Percentiles rank a stretch among this genome's conserved stretches.
phyloP scores from a whole-genome alignment of 352 stramenopile genomes.

The Pelagophyceae sp. region DNA sequence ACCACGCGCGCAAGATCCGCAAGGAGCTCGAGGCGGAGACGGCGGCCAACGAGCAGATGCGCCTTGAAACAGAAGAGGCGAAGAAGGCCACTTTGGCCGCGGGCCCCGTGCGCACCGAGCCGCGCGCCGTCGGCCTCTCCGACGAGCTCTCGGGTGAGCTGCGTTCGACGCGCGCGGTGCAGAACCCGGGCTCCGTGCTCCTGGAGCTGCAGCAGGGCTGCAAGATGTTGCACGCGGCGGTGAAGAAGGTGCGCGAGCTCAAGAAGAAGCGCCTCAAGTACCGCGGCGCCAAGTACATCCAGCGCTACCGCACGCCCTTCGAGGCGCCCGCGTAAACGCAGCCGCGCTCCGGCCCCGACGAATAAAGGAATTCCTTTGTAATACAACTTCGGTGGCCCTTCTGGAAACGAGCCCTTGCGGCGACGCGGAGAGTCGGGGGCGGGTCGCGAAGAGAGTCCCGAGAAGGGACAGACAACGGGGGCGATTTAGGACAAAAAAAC shows the following conservation, averaged over 20 bases:
- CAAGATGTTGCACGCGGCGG: neutral
- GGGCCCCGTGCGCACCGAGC: neutral
- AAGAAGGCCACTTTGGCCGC: neutral
- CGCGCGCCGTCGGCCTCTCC: neutral
- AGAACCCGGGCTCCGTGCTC: neutral
- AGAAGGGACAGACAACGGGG: no score
- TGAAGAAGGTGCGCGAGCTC: neutral
- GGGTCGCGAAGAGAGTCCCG: no score
- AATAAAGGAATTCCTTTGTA: no score
- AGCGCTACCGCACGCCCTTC: neutral
- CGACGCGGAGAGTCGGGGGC: no score
- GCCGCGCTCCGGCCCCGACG: no score
- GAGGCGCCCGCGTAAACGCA: neutral
- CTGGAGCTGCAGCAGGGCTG: neutral
- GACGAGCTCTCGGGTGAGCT: conserved; percentile 5
- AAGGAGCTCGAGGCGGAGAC: neutral
- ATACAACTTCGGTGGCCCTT: no score
- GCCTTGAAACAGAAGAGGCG: neutral
- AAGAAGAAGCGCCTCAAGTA: conserved; percentile 9
- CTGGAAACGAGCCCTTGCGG: no score
- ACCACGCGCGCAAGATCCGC: neutral
- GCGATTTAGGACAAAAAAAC: no score
- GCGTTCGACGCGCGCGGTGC: neutral
- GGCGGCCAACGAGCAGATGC: neutral
- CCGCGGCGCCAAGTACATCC: neutral